A percentile compares a stretch with the other conserved stretches of the same genome.
These are phyloP conservation scores for Pythium rhizo-oryzae DNA, from an alignment of 352 stramenopile species.

Conservation along the genomic window DNA sequence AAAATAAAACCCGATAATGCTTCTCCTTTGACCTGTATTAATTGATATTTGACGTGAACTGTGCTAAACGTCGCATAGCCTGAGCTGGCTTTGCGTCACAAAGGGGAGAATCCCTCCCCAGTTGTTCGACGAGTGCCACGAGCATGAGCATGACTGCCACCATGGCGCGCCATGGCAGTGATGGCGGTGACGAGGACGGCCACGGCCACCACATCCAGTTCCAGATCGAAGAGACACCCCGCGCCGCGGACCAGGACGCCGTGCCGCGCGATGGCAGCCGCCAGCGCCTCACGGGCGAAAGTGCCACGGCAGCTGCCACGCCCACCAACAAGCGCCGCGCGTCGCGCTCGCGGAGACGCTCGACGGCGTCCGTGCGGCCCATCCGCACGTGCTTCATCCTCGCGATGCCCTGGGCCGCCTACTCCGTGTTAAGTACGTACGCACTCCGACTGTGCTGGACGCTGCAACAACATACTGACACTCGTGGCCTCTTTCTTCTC, in stretches of 20 bases:
- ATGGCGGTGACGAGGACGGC: conserved; percentile 4
- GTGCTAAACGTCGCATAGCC: no score
- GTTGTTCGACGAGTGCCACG: no score
- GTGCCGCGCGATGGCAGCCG: background rate
- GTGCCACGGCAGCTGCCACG: background rate
- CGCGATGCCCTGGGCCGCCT: conserved; percentile 72
- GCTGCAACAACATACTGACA: background rate
- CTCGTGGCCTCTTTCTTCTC: no score
- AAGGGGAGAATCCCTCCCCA: no score
- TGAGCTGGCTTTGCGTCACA: no score
- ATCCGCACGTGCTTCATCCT: conserved; percentile 67
- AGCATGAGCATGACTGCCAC: background rate
- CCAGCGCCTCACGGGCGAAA: background rate
- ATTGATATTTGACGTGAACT: conserved; percentile 1
- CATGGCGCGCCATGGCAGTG: background rate
- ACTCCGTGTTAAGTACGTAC: conserved; percentile 66
- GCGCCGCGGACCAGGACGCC: conserved; percentile 4
- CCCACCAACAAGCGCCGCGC: background rate
- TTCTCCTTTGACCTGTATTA: background rate
- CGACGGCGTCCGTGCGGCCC: conserved; percentile 11
- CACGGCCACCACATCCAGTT: conserved; percentile 21
- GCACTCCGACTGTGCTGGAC: background rate
- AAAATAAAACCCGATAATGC: no score
- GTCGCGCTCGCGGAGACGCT: conserved; percentile 7
- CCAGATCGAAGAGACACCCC: conserved; percentile 18